These are phyloP conservation scores for Bretziella fagacearum DNA, from an alignment of 2,329 filamentous ascomycete genomes.

Conservation along the genomic window DNA sequence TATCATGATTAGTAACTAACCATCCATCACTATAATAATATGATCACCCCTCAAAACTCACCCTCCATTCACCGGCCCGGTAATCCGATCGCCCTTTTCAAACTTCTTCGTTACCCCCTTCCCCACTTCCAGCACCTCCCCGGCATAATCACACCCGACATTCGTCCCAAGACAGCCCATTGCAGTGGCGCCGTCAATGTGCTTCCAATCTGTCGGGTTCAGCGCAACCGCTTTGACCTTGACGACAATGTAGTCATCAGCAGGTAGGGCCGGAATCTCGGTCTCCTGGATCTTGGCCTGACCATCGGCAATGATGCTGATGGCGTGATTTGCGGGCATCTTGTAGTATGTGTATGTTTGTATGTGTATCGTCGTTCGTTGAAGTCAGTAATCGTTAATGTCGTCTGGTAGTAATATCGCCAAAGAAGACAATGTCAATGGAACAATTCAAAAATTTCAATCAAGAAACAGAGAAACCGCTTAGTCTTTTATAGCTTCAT, in stretches of 20 bases:
- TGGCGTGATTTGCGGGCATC: slow-evolving; percentile 11
- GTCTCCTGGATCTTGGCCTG: slow-evolving; percentile 21
- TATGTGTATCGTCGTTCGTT: not conserved
- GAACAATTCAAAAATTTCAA: too few species aligned
- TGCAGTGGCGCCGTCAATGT: slow-evolving; percentile 18
- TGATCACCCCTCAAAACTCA: slow-evolving; percentile 13
- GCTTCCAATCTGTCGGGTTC: slow-evolving; percentile 25
- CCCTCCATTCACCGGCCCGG: slow-evolving; percentile 25
- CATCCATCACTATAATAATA: not conserved
- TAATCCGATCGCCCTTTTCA: slow-evolving; percentile 31
- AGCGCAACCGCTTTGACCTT: slow-evolving; percentile 23
- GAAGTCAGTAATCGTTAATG: not conserved
- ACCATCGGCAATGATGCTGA: slow-evolving; percentile 7
- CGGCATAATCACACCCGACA: slow-evolving; percentile 31
- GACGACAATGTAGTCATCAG: slow-evolving; percentile 21
- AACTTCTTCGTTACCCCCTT: slow-evolving; percentile 26
- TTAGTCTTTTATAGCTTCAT: too few species aligned
- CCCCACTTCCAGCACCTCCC: slow-evolving; percentile 30
- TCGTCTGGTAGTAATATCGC: too few species aligned
- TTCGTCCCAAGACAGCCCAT: slow-evolving; percentile 16
- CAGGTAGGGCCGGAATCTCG: slow-evolving; percentile 16
- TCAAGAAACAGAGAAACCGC: too few species aligned
- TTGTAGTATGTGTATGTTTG: not conserved
- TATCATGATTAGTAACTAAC: not conserved
- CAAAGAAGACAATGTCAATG: too few species aligned